Evolutionary conservation across 2,329 filamentous ascomycete genomes (phyloP).

Genomic region (Sporothrix brasiliensis): DNA sequence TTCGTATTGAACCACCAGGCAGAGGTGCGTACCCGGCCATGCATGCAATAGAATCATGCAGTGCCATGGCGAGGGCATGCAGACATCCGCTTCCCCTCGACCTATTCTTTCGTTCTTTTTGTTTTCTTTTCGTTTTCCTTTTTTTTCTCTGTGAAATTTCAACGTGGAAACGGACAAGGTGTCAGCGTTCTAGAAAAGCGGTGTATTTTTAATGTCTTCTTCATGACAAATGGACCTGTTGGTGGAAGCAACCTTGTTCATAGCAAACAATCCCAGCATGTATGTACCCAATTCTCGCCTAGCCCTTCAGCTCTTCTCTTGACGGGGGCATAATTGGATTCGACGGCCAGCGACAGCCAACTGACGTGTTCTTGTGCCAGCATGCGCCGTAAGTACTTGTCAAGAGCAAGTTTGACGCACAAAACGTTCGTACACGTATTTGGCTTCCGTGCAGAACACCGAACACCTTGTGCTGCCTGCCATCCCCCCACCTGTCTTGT

Average conservation of each 20-base stretch:
- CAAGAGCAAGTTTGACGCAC: too few relatives aligned
- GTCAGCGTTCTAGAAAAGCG: constrained; percentile 1
- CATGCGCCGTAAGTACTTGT: neutral
- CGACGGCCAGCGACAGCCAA: constrained; percentile 12
- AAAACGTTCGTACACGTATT: neutral
- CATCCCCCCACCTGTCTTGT: neutral
- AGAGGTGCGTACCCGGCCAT: constrained; percentile 8
- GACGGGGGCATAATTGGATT: neutral
- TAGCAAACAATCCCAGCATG: neutral
- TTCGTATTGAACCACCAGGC: neutral
- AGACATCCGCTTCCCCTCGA: neutral
- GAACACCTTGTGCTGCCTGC: constrained; percentile 2
- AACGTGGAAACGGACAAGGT: neutral
- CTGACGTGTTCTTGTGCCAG: neutral
- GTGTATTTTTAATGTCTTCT: neutral
- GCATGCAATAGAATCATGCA: constrained; percentile 5
- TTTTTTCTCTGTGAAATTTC: too few relatives aligned
- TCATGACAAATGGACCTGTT: neutral
- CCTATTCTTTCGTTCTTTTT: neutral
- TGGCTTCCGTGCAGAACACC: neutral
- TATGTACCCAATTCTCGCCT: neutral
- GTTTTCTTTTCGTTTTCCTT: too few relatives aligned
- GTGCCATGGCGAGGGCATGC: neutral
- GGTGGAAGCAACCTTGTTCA: neutral
- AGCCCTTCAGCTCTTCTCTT: constrained; percentile 7